Base-by-base conservation (phyloP, 768 basidiomycete genomes). In the Kockovaella imperatae region DNA sequence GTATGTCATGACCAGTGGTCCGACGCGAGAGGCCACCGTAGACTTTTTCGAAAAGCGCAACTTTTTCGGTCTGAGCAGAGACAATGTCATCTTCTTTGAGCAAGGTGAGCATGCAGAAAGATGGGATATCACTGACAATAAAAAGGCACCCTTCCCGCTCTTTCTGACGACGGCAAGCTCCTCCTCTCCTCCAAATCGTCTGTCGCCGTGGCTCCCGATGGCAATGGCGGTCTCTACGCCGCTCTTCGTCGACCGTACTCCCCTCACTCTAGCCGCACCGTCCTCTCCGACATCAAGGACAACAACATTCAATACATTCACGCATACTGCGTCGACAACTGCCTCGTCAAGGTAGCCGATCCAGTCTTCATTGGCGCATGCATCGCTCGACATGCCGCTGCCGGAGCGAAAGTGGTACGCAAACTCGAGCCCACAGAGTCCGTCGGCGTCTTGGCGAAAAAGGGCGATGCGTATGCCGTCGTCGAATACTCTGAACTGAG, bases 1-100 rank as follows among this genome's bases (percentile, higher is more conserved):
- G 95, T 97, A 96, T 74, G 82, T 99, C 64, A 99, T 99, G 95
- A 97, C 93, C 48, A 90, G 87, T 66, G 91, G 91, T 20, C 95
- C 93, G 31, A 99, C 95, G 29, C 80, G 89, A 56, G 76, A 73
- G 32, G 85, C 83, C 29, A 97, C 95, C 20, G 86, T 87, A 70
- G 74, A 74, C 23, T 97, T 84, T 77, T 96, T 97, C 74, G 74
- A 74, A 53, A 75, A 79, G 52, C 78, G 89, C 72, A 69, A 72
- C 2, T 86, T 78, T 74, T 99, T 96, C 67, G 91, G 93, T 3
- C 77, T 99, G 52, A 68, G 82, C 43, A 65, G 80, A 49, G 76
- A 80, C 53, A 83, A 95, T 60, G 83, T 99, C 53, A 75, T 96
- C 42, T 78, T 99, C 74, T 99, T 99, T 59, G 87, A 99, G 71